Evolutionary conservation across 1,284 basidiomycete species (phyloP).

Genomic region (Fomitiporia mediterranea): DNA sequence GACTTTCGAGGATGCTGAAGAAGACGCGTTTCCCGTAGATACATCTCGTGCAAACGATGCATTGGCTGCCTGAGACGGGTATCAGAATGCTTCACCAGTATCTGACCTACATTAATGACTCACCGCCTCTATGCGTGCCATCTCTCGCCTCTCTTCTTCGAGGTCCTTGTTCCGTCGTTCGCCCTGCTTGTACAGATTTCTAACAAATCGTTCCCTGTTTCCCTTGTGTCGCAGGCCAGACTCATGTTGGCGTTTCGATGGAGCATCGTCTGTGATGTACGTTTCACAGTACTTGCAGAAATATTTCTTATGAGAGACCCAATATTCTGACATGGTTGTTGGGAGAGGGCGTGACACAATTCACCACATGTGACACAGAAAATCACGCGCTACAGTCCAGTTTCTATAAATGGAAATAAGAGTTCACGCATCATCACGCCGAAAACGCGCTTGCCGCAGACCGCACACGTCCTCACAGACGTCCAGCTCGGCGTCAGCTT

Average conservation of each 20-base stretch:
- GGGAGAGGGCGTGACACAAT: not conserved
- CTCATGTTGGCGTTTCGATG: constrained; percentile 91
- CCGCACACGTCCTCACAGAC: not conserved
- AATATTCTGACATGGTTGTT: constrained; percentile 71
- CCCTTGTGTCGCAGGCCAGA: constrained; percentile 92
- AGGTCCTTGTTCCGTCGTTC: constrained; percentile 84
- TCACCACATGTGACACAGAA: not conserved
- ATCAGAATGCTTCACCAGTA: not conserved
- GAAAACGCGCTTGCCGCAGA: constrained; percentile 1
- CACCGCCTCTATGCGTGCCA: constrained; percentile 82
- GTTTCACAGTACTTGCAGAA: constrained; percentile 88
- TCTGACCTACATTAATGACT: constrained; percentile 25
- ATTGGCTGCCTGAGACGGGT: constrained; percentile 53
- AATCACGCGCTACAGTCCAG: not conserved
- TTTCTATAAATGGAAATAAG: not conserved
- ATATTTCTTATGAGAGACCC: constrained; percentile 82
- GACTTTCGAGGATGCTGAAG: constrained; percentile 30
- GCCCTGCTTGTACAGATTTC: constrained; percentile 90
- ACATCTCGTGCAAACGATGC: constrained; percentile 73
- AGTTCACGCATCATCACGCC: not conserved
- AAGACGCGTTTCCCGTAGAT: constrained; percentile 48
- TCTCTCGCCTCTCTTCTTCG: constrained; percentile 83
- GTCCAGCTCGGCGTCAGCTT: not conserved
- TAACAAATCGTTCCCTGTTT: constrained; percentile 88
- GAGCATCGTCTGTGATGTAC: constrained; percentile 90